Evolutionary conservation across 305 asterid genomes (phyloP).

Genomic region (Plantago lanceolata): DNA sequence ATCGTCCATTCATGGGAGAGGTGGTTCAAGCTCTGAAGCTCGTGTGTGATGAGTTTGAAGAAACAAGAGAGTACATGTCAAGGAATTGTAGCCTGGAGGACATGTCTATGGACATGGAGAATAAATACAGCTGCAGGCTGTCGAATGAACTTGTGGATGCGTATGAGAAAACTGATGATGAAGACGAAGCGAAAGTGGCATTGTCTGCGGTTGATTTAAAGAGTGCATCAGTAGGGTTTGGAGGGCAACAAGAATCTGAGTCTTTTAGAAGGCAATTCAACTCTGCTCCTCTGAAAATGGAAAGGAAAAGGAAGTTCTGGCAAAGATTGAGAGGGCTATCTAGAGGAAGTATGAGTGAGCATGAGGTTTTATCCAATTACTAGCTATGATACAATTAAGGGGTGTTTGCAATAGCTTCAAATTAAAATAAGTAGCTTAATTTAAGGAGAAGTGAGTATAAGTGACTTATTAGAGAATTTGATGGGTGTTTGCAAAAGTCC

Average conservation of each 20-base stretch:
- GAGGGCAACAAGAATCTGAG: constrained; percentile 47
- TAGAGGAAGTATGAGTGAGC: constrained; percentile 84
- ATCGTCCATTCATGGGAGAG: constrained; percentile 98
- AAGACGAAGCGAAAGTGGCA: constrained; percentile 29
- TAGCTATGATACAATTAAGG: too few relatives aligned
- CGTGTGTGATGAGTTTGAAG: constrained; percentile 79
- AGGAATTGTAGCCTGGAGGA: constrained; percentile 66
- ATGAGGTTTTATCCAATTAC: constrained; percentile 39
- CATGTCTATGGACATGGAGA: constrained; percentile 38
- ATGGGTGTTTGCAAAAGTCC: too few relatives aligned
- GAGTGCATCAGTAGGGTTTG: constrained; percentile 37
- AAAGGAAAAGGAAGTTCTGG: constrained; percentile 57
- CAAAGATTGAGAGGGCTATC: constrained; percentile 55
- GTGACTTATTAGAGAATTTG: too few relatives aligned
- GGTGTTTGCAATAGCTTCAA: too few relatives aligned
- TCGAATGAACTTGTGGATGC: constrained; percentile 43
- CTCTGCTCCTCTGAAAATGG: constrained; percentile 73
- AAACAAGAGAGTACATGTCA: constrained; percentile 44
- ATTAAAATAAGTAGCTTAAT: too few relatives aligned
- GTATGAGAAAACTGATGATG: constrained; percentile 30
- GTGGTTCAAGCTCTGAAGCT: constrained; percentile 90
- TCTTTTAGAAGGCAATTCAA: constrained; percentile 75
- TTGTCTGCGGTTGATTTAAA: constrained; percentile 49
- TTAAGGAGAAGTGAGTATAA: too few relatives aligned
- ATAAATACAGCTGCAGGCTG: constrained; percentile 34